These are phyloP conservation scores for Kazachstania sp. DNA, from an alignment of 1,139 yeast species.

Conservation along the genomic window DNA sequence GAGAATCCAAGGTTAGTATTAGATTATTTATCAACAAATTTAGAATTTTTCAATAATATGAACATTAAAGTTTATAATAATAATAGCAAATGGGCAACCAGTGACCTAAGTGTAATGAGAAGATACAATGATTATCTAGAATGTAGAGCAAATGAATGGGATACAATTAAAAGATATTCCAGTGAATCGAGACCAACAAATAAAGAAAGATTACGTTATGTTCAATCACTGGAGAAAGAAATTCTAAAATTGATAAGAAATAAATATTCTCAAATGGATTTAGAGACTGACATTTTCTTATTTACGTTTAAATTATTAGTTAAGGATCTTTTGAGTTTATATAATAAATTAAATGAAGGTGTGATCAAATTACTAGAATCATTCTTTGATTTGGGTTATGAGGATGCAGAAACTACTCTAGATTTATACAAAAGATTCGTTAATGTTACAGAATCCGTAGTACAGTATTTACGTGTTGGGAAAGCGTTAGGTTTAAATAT, in stretches of 20 bases:
- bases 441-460: constrained; percentile 78
- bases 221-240: constrained; percentile 72
- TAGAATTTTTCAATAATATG: constrained; percentile 42
- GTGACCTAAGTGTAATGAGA: constrained; percentile 55
- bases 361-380: constrained; percentile 88
- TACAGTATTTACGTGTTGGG: constrained; percentile 78
- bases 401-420: constrained; percentile 81
- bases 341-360: constrained; percentile 89
- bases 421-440: constrained; percentile 79
- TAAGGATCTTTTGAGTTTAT: constrained; percentile 73
- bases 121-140: constrained; percentile 67
- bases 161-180: constrained; percentile 56
- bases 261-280: constrained; percentile 56
- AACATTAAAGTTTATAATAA: constrained; percentile 19
- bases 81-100: constrained; percentile 33
- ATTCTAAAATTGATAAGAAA: constrained; percentile 69
- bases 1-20: constrained; percentile 46
- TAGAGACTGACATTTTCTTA: constrained; percentile 72
- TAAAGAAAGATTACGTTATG: constrained; percentile 36
- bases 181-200: constrained; percentile 16
- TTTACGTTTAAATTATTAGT: constrained; percentile 82
- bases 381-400: constrained; percentile 81
- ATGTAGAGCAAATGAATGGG: constrained; percentile 61
- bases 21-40: constrained; percentile 50
- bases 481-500: constrained; percentile 86